Evolutionary conservation across 169 alveolate genomes (phyloP), one percentile per base, ranked within the genome.

Genomic region (Plasmodium ovale): DNA sequence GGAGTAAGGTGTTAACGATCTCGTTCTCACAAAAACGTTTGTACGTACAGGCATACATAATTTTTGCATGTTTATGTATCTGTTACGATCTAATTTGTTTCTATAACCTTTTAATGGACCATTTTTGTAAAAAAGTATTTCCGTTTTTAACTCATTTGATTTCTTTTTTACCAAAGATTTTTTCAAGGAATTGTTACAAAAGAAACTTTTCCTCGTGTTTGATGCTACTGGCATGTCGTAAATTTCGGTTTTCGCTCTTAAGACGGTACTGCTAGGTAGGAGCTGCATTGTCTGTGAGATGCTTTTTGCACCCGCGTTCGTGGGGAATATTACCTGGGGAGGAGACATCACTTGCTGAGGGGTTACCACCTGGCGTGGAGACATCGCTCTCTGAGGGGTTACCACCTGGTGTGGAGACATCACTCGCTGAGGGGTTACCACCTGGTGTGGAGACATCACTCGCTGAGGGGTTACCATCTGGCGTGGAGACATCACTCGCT

Each of bases 11-110:
- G 60, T 65, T 53, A 77, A 35, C 0, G 88, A 77, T 35, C 72
- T 39, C n/a, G 88, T 77, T 44, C 88, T 47, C 39, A 77, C 44
- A 68, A 77, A 77, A 10, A 77, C 77, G 37, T 77, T 77, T 6
- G 44, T 77, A 21, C 9, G 23, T 6, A 35, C 35, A 0, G 54
- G 72, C 9, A 33, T 59, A 10, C 35, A 42, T 19, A 19, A 25
- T 12, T 58, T 56, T 29, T 29, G n/a, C 47, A 4, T 60, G 33
- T 65, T 65, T 35, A 65, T 23, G 39, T 47, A 27, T 23, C 47
- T 72, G 27, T 35, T 47, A 54, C 21, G 49, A 27, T 7, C 27
- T 12, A 29, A 1, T 47, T 33, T 29, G 10, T 33, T 39, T 3
- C 14, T 21, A 10, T 29, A 27, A 14, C 51, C 51, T 7, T 56